These are phyloP conservation scores for Epichloe coenophiala DNA, from an alignment of 2,329 filamentous ascomycete genomes.

Conservation along the genomic window DNA sequence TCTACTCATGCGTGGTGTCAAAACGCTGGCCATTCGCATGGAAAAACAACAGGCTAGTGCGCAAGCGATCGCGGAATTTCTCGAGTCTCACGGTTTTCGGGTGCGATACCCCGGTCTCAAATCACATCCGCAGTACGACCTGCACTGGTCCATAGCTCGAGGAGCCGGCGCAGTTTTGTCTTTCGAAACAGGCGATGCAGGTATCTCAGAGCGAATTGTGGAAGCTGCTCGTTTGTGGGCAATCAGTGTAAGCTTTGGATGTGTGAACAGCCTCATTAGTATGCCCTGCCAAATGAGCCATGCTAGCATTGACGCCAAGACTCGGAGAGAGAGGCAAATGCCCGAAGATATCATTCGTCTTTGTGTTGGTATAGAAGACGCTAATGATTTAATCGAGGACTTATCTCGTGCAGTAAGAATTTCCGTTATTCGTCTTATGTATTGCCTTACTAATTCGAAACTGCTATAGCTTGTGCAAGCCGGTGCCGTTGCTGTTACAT, in stretches of 20 bases:
- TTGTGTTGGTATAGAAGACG: slow-evolving; percentile 93
- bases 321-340: slow-evolving; percentile 74
- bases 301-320: slow-evolving; percentile 94
- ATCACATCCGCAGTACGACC: slow-evolving; percentile 89
- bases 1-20: slow-evolving; percentile 87
- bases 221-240: slow-evolving; percentile 85
- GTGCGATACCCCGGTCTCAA: slow-evolving; percentile 90
- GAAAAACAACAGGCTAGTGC: slow-evolving; percentile 95
- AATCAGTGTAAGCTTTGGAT: slow-evolving; percentile 94
- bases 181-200: slow-evolving; percentile 84
- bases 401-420: slow-evolving; percentile 71
- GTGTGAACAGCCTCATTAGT: slow-evolving; percentile 95
- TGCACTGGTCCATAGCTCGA: slow-evolving; percentile 91
- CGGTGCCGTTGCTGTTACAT: slow-evolving; percentile 74
- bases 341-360: slow-evolving; percentile 93
- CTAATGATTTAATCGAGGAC: slow-evolving; percentile 83
- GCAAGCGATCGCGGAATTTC: slow-evolving; percentile 79
- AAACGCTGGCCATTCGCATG: slow-evolving; percentile 95
- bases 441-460: background rate
- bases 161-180: slow-evolving; percentile 89
- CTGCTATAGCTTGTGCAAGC: slow-evolving; percentile 67
- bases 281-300: slow-evolving; percentile 99
- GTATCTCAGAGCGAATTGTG: slow-evolving; percentile 80
- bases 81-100: slow-evolving; percentile 82
- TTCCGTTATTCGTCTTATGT: background rate